Conservation (phyloP, 1,139 yeast species). For the Debaryomycetaceae sp. region DNA sequence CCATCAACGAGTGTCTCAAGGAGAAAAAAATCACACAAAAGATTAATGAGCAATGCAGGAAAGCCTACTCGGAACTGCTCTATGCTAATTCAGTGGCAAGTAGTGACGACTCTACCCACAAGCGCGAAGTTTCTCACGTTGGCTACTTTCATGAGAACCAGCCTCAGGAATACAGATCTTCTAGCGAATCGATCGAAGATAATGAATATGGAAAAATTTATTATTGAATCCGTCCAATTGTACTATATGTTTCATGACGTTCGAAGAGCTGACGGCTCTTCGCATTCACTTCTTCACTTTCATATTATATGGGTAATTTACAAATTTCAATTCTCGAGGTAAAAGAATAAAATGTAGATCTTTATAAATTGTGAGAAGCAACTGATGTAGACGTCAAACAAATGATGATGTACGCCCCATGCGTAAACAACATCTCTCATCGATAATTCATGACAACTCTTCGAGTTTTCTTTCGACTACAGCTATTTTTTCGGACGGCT, state of each 20-base stretch:
- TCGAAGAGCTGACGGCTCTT: too few species aligned
- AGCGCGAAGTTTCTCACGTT: background rate
- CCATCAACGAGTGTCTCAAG: constrained; percentile 34
- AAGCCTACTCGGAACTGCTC: background rate
- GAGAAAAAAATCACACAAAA: constrained; percentile 38
- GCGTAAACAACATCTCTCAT: too few species aligned
- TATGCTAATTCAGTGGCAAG: background rate
- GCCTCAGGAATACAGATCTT: background rate
- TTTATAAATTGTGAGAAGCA: too few species aligned
- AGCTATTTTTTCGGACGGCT: constrained; percentile 63
- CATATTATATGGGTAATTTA: too few species aligned
- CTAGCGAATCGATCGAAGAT: background rate
- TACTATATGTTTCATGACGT: background rate
- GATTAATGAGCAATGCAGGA: constrained; percentile 23
- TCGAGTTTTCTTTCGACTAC: constrained; percentile 54
- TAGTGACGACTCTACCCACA: background rate
- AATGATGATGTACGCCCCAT: too few species aligned
- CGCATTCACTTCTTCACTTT: too few species aligned
- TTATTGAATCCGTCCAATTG: background rate
- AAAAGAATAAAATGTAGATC: too few species aligned
- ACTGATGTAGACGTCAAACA: too few species aligned
- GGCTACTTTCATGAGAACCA: background rate
- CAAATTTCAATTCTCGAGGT: too few species aligned
- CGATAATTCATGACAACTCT: constrained; percentile 3
- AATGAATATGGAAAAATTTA: background rate